Conservation (phyloP, 2,329 filamentous ascomycete species). For the Fusarium sp. region DNA sequence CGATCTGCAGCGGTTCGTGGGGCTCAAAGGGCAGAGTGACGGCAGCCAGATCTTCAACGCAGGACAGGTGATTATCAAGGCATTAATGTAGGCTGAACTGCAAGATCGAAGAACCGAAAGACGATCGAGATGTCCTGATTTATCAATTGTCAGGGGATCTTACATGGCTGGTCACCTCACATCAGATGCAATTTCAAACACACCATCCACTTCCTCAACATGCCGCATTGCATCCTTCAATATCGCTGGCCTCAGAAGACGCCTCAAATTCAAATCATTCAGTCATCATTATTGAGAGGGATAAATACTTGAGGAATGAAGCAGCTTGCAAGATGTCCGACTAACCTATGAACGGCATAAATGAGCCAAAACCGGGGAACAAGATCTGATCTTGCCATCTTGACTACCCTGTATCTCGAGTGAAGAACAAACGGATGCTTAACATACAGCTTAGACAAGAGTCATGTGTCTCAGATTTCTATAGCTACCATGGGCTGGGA, state of each 20-base stretch:
- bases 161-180: slow-evolving; percentile 4
- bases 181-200: slow-evolving; percentile 27
- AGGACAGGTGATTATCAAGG: slow-evolving; percentile 36
- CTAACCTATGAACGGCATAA: neutral
- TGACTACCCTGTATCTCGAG: neutral
- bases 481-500: neutral
- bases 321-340: neutral
- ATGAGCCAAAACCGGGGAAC: neutral
- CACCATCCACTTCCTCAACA: slow-evolving; percentile 20
- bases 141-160: slow-evolving; percentile 9
- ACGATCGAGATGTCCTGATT: slow-evolving; percentile 33
- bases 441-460: neutral
- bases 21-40: slow-evolving; percentile 29
- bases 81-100: slow-evolving; percentile 31
- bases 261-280: slow-evolving; percentile 11
- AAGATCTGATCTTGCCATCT: neutral
- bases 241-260: slow-evolving; percentile 28
- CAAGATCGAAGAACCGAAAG: slow-evolving; percentile 33
- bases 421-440: neutral
- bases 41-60: slow-evolving; percentile 35
- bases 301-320: neutral
- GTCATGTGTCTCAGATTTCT: neutral
- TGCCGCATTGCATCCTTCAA: slow-evolving; percentile 22
- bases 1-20: slow-evolving; percentile 36
- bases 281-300: neutral